phyloP scores from a whole-genome alignment of 306 rosid species.

The Dryas alaskensis region DNA sequence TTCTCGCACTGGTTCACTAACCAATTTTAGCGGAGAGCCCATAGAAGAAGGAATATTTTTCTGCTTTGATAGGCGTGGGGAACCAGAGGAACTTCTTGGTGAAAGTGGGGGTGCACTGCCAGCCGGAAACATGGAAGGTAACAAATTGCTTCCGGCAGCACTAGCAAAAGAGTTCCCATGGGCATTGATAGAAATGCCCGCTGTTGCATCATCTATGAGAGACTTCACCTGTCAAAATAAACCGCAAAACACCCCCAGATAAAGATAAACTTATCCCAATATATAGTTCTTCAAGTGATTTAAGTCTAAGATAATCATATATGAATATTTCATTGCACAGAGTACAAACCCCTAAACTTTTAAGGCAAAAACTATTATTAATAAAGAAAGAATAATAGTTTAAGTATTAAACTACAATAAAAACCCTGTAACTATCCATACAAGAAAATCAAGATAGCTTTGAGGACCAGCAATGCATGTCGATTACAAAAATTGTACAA shows the following conservation, averaged over 20 bases:
- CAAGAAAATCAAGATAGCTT: constrained; percentile 5
- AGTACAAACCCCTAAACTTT: background rate
- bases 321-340: background rate
- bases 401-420: background rate
- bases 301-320: background rate
- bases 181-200: constrained; percentile 45
- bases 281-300: background rate
- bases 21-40: constrained; percentile 64
- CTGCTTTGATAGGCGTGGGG: constrained; percentile 63
- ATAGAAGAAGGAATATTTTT: constrained; percentile 65
- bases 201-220: constrained; percentile 58
- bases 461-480: constrained; percentile 3
- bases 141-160: constrained; percentile 38
- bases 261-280: constrained; percentile 15
- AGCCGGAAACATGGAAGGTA: constrained; percentile 66
- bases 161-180: constrained; percentile 45
- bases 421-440: constrained; percentile 1
- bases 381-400: background rate
- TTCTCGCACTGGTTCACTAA: constrained; percentile 62
- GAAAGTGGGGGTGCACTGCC: constrained; percentile 82
- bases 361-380: background rate
- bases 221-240: constrained; percentile 59
- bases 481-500: background rate
- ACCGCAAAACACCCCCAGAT: constrained; percentile 16
- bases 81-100: constrained; percentile 77